Evolutionary conservation across 306 rosid species (phyloP), one percentile per base, ranked within the genome.

Genomic region (Quercus dentata): DNA sequence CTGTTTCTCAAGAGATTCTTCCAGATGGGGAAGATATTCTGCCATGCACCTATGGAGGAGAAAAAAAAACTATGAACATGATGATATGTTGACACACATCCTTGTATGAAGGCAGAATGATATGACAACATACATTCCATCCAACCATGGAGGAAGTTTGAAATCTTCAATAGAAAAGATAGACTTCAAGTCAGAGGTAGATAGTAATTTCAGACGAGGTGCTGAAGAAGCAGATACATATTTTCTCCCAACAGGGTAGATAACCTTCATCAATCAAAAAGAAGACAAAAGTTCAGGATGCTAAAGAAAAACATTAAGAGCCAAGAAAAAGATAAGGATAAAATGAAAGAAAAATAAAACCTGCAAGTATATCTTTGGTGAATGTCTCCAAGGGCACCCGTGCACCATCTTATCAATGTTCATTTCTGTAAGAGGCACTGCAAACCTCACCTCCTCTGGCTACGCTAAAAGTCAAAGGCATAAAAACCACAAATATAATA

Each of bases 1-100:
- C 98, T 96, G 98, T 85, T 91, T 91, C 88, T 78, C 91, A 71
- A 96, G 93, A 80, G 85, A 82, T 88, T 96, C 98, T 88, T 96
- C 99, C 25, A 96, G 83, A 83, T 92, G 91, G 31, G 90, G 95
- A 71, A 96, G 96, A 83, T 91, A 96, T 88, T 96, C 95, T 55
- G 97, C 99, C 92, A 93, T 85, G 86, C 99, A 96, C 99, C 99
- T 93, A 71, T 38, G 65, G 28, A 69, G 80, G 77, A 41, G 69
- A 71, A 72, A 79, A 75, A 76, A 74, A n/a, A 78, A 77, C 51
- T 46, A 73, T 64, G 69, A 83, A 75, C 71, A 76, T 73, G 75
- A 69, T 61, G 75, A 69, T 61, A 76, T 55, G 5, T 27, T n/a
- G 35, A 67, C 30, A 83, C 44, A 54, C n/a, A n/a, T 69, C 61